A percentile compares a stretch with the other conserved stretches of the same genome.
Conservation (phyloP, 345 rosid species). For the Lepidium sativum region DNA sequence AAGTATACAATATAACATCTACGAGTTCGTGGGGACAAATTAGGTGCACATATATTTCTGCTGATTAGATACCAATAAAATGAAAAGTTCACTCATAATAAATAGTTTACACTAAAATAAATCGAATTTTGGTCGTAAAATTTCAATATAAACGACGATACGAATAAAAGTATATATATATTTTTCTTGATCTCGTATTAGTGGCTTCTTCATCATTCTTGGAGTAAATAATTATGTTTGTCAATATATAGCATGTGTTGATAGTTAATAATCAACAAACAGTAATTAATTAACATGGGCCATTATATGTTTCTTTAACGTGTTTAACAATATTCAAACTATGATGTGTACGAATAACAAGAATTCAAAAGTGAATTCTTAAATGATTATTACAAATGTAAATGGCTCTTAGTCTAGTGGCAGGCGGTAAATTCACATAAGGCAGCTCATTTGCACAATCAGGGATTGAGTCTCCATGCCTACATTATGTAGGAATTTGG, state of each 20-base stretch:
- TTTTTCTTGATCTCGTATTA: neutral
- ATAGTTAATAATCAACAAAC: neutral
- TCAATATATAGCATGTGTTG: conserved; percentile 12
- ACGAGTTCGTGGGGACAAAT: conserved; percentile 26
- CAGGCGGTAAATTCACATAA: no score
- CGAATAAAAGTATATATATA: neutral
- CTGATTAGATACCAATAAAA: conserved; percentile 30
- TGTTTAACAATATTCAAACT: conserved; percentile 19
- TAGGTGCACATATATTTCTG: conserved; percentile 11
- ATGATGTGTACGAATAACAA: neutral
- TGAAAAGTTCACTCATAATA: conserved; percentile 16
- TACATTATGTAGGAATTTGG: no score
- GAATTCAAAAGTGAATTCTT: no score
- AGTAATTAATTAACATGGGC: neutral
- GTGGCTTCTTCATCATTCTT: conserved; percentile 11
- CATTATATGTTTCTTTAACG: conserved; percentile 2
- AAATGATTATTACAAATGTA: no score
- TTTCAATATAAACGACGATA: neutral
- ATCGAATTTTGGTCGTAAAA: neutral
- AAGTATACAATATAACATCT: conserved; percentile 6
- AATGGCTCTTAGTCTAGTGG: no score
- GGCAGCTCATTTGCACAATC: no score
- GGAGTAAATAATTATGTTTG: conserved; percentile 16
- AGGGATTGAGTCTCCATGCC: no score
- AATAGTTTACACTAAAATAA: neutral